Evolutionary conservation across 1,284 basidiomycete species (phyloP).

Genomic region (Cutaneotrichosporon sp.): DNA sequence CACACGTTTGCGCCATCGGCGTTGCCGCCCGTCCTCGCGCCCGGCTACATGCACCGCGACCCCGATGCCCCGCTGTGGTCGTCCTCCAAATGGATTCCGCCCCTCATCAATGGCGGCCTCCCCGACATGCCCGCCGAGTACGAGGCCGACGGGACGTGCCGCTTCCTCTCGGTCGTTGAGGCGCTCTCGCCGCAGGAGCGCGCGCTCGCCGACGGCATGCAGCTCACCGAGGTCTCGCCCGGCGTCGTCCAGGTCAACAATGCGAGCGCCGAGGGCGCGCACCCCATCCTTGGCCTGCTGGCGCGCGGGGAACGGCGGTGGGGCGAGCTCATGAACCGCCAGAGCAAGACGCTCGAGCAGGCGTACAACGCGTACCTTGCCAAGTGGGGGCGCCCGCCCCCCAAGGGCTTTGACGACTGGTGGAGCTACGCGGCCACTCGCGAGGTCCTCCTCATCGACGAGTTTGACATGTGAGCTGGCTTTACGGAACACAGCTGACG

Average conservation of each 20-base stretch:
- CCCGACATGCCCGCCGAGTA: slow-evolving; percentile 40
- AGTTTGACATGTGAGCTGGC: slow-evolving; percentile 49
- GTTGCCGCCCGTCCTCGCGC: slow-evolving; percentile 41
- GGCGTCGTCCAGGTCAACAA: slow-evolving; percentile 37
- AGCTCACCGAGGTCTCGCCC: slow-evolving; percentile 39
- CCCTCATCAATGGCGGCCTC: slow-evolving; percentile 37
- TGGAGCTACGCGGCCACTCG: slow-evolving; percentile 31
- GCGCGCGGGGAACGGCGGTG: slow-evolving; percentile 55
- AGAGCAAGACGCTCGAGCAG: slow-evolving; percentile 56
- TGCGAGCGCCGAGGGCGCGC: slow-evolving; percentile 30
- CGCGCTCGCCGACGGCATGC: slow-evolving; percentile 34
- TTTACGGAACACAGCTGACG: neutral
- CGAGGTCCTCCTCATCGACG: slow-evolving; percentile 51
- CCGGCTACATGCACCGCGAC: slow-evolving; percentile 36
- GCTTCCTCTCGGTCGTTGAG: slow-evolving; percentile 52
- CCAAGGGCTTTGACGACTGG: slow-evolving; percentile 55
- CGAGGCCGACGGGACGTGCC: slow-evolving; percentile 51
- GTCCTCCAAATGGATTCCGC: slow-evolving; percentile 47
- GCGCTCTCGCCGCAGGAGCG: slow-evolving; percentile 47
- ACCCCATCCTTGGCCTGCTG: slow-evolving; percentile 55
- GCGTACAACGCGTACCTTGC: slow-evolving; percentile 55
- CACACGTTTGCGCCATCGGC: slow-evolving; percentile 44
- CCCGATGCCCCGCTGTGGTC: slow-evolving; percentile 44
- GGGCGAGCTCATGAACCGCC: slow-evolving; percentile 51
- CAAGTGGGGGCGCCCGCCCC: slow-evolving; percentile 54